Evolutionary conservation across 139 green algal genomes (phyloP), one percentile per base, ranked within the genome.

Genomic region (Deuterostichococcus epilithicus): DNA sequence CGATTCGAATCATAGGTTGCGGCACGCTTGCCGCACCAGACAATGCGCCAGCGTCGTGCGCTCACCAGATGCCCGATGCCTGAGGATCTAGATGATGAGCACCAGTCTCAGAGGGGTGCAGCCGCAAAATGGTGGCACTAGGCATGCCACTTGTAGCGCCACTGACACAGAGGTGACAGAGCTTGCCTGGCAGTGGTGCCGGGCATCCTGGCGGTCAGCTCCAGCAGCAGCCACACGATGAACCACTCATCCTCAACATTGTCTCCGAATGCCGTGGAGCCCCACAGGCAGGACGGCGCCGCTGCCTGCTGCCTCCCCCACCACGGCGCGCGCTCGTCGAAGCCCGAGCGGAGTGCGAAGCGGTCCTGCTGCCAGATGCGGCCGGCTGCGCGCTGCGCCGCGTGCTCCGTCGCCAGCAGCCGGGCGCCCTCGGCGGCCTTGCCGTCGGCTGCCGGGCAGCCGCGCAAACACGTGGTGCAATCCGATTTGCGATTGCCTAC

Each of bases 211-310:
- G 15, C 32, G 0, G 83, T 94, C 28, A 93, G 45, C 36, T 89
- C 34, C 68, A 85, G 60, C 79, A 97, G 84, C 78, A 97, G 82
- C 82, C 82, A 95, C 25, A 89, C 83, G 26, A 91, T 77, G 70
- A 94, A 90, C 94, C 94, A 98, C 80, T 97, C 94, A 75, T 98
- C 94, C 59, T 96, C 91, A 26, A 97, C 81, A 65, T 90, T 94
- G 78, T 97, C 94, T 0, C 87, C 93, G 82, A 92, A 96, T 1
- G 68, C 47, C 22, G 89, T 42, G 2, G 28, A 38, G 30, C 91
- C 90, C 90, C 90, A 97, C 72, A 97, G 59, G 78, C 78, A 90
- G 3, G 81, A 68, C n/a, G 66, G 78, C 25, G 1, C 60, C 28
- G 20, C 22, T 25, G 58, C 30, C 71, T n/a, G 60, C 63, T 68